phyloP scores from a whole-genome alignment of 352 stramenopile genomes.

The Blastocystis sp. region DNA sequence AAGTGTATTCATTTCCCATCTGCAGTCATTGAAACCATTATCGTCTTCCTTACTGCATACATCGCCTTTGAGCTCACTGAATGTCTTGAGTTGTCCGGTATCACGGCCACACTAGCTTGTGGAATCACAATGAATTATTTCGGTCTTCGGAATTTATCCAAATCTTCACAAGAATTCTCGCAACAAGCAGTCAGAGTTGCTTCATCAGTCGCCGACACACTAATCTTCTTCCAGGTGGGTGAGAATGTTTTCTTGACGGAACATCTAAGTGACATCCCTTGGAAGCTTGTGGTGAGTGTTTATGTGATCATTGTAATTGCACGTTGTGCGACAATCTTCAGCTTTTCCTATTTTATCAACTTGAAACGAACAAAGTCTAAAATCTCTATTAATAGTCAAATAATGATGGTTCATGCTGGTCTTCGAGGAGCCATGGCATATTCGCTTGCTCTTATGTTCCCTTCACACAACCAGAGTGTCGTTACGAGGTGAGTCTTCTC shows the following conservation, averaged over 20 bases:
- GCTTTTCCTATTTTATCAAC: conserved; percentile 68
- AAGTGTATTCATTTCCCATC: conserved; percentile 73
- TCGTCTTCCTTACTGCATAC: conserved; percentile 71
- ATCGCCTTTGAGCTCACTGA: conserved; percentile 70
- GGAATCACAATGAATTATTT: conserved; percentile 72
- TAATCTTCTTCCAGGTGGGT: conserved; percentile 72
- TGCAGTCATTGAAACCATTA: conserved; percentile 68
- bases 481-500: neutral
- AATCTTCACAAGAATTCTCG: conserved; percentile 66
- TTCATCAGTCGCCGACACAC: conserved; percentile 69
- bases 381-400: conserved; percentile 6
- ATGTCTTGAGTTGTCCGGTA: conserved; percentile 68
- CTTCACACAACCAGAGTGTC: conserved; percentile 43
- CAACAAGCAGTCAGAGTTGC: conserved; percentile 69
- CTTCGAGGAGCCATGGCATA: conserved; percentile 70
- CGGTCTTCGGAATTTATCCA: conserved; percentile 69
- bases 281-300: conserved; percentile 20
- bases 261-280: conserved; percentile 29
- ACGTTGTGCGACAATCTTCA: conserved; percentile 22
- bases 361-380: conserved; percentile 16
- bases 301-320: conserved; percentile 42
- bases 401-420: conserved; percentile 69
- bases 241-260: conserved; percentile 54
- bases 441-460: conserved; percentile 70
- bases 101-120: conserved; percentile 69